phyloP scores from a whole-genome alignment of 2,329 filamentous ascomycete species.

The Phyllosticta paracitricarpa region DNA sequence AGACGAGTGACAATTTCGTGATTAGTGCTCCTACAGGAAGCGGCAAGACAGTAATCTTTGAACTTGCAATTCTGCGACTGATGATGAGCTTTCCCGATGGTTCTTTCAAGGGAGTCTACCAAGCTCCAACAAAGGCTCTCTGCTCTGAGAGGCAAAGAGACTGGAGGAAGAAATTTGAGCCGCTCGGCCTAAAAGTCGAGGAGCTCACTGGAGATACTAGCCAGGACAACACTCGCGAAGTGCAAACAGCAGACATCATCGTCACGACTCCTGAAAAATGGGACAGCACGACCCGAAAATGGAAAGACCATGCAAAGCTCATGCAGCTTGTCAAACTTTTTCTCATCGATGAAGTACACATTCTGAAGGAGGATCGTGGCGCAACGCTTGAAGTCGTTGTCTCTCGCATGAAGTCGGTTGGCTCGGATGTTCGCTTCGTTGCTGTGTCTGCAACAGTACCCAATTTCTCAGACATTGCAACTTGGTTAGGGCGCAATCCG shows the following conservation, averaged over 20 bases:
- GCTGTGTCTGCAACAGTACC: constrained; percentile 77
- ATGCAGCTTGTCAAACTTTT: constrained; percentile 69
- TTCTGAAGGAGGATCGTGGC: constrained; percentile 68
- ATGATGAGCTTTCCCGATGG: constrained; percentile 45
- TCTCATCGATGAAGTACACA: constrained; percentile 81
- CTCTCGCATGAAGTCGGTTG: constrained; percentile 76
- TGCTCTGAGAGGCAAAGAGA: constrained; percentile 68
- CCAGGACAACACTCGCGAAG: constrained; percentile 51
- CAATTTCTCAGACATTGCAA: constrained; percentile 69
- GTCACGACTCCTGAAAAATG: constrained; percentile 85
- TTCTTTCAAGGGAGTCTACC: constrained; percentile 73
- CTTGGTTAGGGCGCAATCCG: constrained; percentile 63
- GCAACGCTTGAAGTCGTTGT: constrained; percentile 76
- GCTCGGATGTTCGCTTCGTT: constrained; percentile 65
- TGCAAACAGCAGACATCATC: constrained; percentile 70
- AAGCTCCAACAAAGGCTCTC: constrained; percentile 74
- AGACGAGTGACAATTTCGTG: constrained; percentile 64
- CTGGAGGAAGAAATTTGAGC: constrained; percentile 65
- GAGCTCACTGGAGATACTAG: constrained; percentile 79
- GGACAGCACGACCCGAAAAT: constrained; percentile 81
- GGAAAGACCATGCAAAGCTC: constrained; percentile 68
- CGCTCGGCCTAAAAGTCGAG: constrained; percentile 57
- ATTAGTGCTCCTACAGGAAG: constrained; percentile 75
- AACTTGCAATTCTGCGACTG: constrained; percentile 70
- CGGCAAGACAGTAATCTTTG: constrained; percentile 73